These are phyloP conservation scores for Lentinula edodes DNA, from an alignment of 768 basidiomycete genomes.

Conservation along the genomic window DNA sequence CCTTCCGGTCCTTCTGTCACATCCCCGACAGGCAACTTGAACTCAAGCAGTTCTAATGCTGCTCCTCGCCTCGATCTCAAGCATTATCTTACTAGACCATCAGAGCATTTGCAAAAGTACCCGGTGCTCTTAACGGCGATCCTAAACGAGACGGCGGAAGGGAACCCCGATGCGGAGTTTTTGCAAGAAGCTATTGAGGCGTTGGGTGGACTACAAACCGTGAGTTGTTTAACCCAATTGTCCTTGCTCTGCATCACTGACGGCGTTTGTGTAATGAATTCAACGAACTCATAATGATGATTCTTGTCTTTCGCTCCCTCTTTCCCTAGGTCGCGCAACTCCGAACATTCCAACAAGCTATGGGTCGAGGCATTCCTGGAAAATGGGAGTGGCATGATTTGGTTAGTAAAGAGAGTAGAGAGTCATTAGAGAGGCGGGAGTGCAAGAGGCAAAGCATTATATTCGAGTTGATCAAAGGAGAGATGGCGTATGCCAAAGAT, in stretches of 20 bases:
- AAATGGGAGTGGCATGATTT: conserved; percentile 93
- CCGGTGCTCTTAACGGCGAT: conserved; percentile 84
- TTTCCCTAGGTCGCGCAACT: conserved; percentile 47
- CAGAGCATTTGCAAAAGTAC: conserved; percentile 80
- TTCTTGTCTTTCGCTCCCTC: background rate
- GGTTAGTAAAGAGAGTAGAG: conserved; percentile 61
- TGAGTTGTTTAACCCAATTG: background rate
- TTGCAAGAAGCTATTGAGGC: conserved; percentile 78
- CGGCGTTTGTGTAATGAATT: too few relatives aligned
- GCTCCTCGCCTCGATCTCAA: conserved; percentile 55
- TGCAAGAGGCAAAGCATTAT: conserved; percentile 87
- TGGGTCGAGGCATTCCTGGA: conserved; percentile 72
- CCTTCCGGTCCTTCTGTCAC: background rate
- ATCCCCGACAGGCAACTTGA: background rate
- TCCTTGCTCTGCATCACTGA: background rate
- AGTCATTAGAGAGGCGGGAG: conserved; percentile 64
- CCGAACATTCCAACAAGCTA: conserved; percentile 85
- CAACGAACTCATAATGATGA: too few relatives aligned
- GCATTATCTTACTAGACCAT: conserved; percentile 72
- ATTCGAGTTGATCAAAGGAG: conserved; percentile 91
- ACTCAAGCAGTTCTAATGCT: background rate
- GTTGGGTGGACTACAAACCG: conserved; percentile 67
- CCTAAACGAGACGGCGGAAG: conserved; percentile 67
- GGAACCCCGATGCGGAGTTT: conserved; percentile 77
- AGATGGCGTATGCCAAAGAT: conserved; percentile 94